These are phyloP conservation scores for Allantophomopsis cytisporea DNA, from an alignment of 2,329 filamentous ascomycete species.

Conservation along the genomic window DNA sequence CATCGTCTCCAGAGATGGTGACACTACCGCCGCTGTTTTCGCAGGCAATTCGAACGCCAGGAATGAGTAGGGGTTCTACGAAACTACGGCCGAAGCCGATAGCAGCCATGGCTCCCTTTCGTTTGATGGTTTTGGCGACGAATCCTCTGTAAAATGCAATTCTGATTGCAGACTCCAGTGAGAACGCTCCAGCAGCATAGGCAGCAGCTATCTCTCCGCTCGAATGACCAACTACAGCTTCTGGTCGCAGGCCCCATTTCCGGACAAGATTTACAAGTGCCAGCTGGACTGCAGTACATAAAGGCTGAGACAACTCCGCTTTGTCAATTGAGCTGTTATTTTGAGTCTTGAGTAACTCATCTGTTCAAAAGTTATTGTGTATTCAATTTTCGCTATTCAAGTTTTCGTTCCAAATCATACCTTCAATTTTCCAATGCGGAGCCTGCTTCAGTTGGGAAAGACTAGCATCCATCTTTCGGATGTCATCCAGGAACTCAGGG, in stretches of 20 bases:
- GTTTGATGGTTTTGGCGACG: not conserved
- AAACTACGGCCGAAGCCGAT: conserved; percentile 19
- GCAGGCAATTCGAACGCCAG: conserved; percentile 13
- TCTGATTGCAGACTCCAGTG: conserved; percentile 9
- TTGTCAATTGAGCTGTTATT: not conserved
- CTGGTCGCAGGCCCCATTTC: conserved; percentile 8
- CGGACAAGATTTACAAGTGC: conserved; percentile 16
- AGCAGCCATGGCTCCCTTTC: conserved; percentile 36
- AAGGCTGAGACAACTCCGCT: conserved; percentile 16
- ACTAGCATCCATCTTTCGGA: not conserved
- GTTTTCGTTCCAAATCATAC: too few relatives aligned
- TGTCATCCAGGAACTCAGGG: conserved; percentile 7
- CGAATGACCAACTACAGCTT: conserved; percentile 15
- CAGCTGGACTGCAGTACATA: conserved; percentile 31
- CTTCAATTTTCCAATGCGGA: not conserved
- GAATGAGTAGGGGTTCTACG: conserved; percentile 7
- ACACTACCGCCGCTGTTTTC: conserved; percentile 8
- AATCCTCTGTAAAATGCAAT: conserved; percentile 15
- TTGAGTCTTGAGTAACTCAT: conserved; percentile 2
- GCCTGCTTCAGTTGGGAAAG: not conserved
- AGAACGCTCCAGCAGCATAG: conserved; percentile 10
- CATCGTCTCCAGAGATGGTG: conserved; percentile 7
- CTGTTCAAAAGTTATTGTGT: conserved; percentile 14
- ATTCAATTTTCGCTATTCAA: too few relatives aligned
- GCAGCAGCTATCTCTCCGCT: conserved; percentile 18